Evolutionary conservation across 257 asterid genomes (phyloP).

Genomic region (Przewalskia tangutica): DNA sequence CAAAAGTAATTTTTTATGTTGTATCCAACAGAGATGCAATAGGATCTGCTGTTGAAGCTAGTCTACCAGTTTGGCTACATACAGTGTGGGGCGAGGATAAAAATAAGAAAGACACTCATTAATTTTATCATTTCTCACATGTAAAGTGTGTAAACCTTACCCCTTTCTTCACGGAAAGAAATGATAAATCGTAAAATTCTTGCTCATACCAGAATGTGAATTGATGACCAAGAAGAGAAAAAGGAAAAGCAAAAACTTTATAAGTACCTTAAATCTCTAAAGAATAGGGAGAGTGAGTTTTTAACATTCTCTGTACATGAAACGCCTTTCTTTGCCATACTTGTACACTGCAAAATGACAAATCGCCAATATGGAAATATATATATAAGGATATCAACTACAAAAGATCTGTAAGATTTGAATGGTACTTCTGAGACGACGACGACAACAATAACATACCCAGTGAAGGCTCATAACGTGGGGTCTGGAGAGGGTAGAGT

Average conservation of each 20-base stretch:
- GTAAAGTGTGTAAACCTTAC: too few species aligned
- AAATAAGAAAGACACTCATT: too few species aligned
- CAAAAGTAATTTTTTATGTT: too few species aligned
- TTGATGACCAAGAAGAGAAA: neutral
- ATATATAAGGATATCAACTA: neutral
- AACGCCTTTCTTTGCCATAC: slow-evolving; percentile 22
- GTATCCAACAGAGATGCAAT: too few species aligned
- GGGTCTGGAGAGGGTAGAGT: too few species aligned
- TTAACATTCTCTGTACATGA: slow-evolving; percentile 8
- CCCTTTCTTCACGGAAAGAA: too few species aligned
- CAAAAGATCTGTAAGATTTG: neutral
- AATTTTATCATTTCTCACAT: too few species aligned
- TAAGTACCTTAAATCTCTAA: slow-evolving; percentile 26
- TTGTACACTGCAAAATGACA: neutral
- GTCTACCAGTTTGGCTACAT: too few species aligned
- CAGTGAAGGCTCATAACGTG: too few species aligned
- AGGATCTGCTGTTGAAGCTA: too few species aligned
- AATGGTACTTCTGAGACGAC: neutral
- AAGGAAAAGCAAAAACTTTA: neutral
- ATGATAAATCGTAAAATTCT: neutral
- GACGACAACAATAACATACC: too few species aligned
- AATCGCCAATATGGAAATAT: neutral
- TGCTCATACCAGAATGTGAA: neutral
- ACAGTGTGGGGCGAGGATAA: too few species aligned
- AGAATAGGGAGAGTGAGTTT: slow-evolving; percentile 23